phyloP scores from a whole-genome alignment of 768 basidiomycete genomes.

The Suillus bovinus region DNA sequence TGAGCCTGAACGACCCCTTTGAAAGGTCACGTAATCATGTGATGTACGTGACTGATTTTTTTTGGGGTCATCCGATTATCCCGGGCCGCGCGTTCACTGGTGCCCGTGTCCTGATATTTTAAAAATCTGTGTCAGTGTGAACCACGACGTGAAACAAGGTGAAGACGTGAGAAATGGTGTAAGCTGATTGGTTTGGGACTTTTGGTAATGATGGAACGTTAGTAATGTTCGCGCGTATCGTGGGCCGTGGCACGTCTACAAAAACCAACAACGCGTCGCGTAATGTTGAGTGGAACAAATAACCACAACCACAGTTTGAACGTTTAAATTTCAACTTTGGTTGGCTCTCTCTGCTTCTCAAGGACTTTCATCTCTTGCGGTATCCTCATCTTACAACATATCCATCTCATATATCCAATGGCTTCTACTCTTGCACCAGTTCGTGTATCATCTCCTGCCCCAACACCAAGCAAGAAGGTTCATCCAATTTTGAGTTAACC shows the following conservation, averaged over 20 bases:
- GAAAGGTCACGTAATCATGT: background rate
- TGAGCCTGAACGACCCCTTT: background rate
- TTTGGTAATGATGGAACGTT: constrained; percentile 11
- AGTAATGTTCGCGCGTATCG: constrained; percentile 10
- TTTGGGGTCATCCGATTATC: background rate
- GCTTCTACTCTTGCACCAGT: constrained; percentile 16
- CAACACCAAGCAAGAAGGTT: constrained; percentile 57
- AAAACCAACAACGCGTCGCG: constrained; percentile 40
- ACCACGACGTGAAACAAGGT: background rate
- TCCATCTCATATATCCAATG: constrained; percentile 21
- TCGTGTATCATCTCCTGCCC: constrained; percentile 26
- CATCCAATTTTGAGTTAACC: background rate
- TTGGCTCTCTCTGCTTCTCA: background rate
- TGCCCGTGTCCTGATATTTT: background rate
- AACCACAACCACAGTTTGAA: constrained; percentile 23
- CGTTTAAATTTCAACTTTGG: constrained; percentile 21
- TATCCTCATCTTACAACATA: constrained; percentile 6
- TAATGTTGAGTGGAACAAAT: constrained; percentile 30
- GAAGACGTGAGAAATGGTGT: background rate
- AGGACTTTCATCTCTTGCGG: constrained; percentile 8
- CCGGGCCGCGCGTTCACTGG: background rate
- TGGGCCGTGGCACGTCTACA: constrained; percentile 15
- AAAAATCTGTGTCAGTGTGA: background rate
- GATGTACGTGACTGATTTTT: constrained; percentile 1
- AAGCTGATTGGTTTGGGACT: background rate